A percentile compares a stretch with the other conserved stretches of the same genome.
phyloP scores from a whole-genome alignment of 441 rosid species.

The Gossypium davidsonii region DNA sequence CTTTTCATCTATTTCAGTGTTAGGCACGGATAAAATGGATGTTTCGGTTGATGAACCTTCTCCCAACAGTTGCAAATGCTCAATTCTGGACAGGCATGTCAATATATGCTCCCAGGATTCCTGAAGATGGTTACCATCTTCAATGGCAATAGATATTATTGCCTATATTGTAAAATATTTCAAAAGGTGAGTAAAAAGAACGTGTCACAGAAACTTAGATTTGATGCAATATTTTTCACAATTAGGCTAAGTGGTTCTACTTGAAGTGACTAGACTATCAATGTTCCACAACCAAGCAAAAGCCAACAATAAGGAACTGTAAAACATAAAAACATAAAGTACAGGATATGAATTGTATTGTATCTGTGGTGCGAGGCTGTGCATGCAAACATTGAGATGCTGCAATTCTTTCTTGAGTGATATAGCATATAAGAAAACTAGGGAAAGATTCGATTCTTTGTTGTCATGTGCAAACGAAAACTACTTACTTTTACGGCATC shows the following conservation, averaged over 20 bases:
- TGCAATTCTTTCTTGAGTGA: background rate
- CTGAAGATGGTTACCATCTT: conserved; percentile 92
- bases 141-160: conserved; percentile 88
- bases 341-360: background rate
- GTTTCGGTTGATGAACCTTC: conserved; percentile 96
- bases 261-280: background rate
- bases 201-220: conserved; percentile 1
- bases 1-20: conserved; percentile 65
- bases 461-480: conserved; percentile 12
- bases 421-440: background rate
- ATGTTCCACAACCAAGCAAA: conserved; percentile 13
- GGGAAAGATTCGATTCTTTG: background rate
- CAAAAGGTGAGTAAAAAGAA: conserved; percentile 11
- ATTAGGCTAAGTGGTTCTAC: background rate
- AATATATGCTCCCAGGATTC: conserved; percentile 98
- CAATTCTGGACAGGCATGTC: conserved; percentile 93
- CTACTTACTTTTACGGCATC: conserved; percentile 87
- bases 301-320: conserved; percentile 7
- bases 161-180: conserved; percentile 42
- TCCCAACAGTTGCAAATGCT: conserved; percentile 93
- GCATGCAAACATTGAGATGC: background rate
- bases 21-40: conserved; percentile 59
- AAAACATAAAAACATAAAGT: conserved; percentile 5
- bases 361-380: background rate
- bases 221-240: background rate